Base-by-base conservation (phyloP, 805 yeast genomes). In the Wickerhamiella spandovensis region DNA sequence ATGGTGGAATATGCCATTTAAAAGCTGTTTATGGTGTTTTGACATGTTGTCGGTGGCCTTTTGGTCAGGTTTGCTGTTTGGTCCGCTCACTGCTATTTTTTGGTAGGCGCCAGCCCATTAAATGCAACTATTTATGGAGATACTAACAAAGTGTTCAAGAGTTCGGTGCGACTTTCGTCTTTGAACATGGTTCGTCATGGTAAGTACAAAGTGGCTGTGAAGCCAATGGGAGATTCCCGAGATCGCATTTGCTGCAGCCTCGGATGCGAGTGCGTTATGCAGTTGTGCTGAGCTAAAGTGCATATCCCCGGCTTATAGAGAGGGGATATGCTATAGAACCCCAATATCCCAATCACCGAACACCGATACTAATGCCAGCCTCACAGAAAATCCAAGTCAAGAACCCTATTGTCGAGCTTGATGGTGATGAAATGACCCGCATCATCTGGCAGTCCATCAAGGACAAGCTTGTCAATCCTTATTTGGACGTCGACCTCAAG, bases 351-450 rank as follows among this genome's bases (percentile, higher is more conserved):
- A 22, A 43, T 21, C 45, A 23, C 28, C 30, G 20, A 13, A 49
- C 25, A 51, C 54, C 49, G 51, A 51, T 54, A 42, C 43, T 28
- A 42, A 57, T 57, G 60, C 35, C 59, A 57, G 60, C 57, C 17
- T 54, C 57, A 2, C 56, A 56, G 37, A 88, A 88, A 66, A 82
- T 90, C 66, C 72, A 75, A 56, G 97, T 90, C 52, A 75, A 76
- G 66, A 84, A 77, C 61, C 97, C 97, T 56, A 78, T 90, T 59
- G 97, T 90, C 56, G 97, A 90, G 67, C 79, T 90, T 84, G 97
- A 90, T 62, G 97, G 97, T 56, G 97, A 90, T 68, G 97, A 90
- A 71, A 86, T 84, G 85, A 90, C 97, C 64, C 77, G 97, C 65
- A 87, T 90, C 67, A 90, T 90, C 72, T 90, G 97, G 97, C 76